These are phyloP conservation scores for Lactuca saligna DNA, from an alignment of 129 eudicot species.

Conservation along the genomic window DNA sequence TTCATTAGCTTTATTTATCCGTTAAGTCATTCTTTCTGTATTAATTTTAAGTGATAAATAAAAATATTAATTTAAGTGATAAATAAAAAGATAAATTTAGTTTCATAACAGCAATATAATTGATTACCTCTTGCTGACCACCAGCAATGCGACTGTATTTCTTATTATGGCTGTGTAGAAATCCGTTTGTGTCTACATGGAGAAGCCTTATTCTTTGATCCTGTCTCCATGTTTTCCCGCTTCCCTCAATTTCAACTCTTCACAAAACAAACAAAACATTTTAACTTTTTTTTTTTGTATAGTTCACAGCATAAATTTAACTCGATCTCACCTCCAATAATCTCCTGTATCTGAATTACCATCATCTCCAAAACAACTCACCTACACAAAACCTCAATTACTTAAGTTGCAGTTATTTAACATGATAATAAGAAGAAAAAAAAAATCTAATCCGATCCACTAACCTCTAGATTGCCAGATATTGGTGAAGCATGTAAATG, in stretches of 20 bases:
- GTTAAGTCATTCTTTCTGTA: too few relatives aligned
- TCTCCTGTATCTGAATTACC: conserved; percentile 91
- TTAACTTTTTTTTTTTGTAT: too few relatives aligned
- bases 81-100: too few relatives aligned
- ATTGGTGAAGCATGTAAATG: conserved; percentile 97
- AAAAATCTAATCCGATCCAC: conserved; percentile 24
- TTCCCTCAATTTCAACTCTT: conserved; percentile 93
- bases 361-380: conserved; percentile 94
- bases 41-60: too few relatives aligned
- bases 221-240: conserved; percentile 89
- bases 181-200: conserved; percentile 90
- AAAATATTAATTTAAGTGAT: too few relatives aligned
- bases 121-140: conserved; percentile 98
- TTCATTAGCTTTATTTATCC: too few relatives aligned
- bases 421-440: background rate
- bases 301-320: background rate
- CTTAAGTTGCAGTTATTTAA: conserved; percentile 1
- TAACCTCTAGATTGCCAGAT: conserved; percentile 90
- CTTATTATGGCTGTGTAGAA: conserved; percentile 95
- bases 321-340: conserved; percentile 74
- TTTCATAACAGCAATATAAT: background rate
- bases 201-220: conserved; percentile 90
- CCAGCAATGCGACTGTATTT: conserved; percentile 89
- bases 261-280: conserved; percentile 21
- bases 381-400: conserved; percentile 48